Evolutionary conservation across 2,329 filamentous ascomycete genomes (phyloP).

Genomic region (Monascus ruber): DNA sequence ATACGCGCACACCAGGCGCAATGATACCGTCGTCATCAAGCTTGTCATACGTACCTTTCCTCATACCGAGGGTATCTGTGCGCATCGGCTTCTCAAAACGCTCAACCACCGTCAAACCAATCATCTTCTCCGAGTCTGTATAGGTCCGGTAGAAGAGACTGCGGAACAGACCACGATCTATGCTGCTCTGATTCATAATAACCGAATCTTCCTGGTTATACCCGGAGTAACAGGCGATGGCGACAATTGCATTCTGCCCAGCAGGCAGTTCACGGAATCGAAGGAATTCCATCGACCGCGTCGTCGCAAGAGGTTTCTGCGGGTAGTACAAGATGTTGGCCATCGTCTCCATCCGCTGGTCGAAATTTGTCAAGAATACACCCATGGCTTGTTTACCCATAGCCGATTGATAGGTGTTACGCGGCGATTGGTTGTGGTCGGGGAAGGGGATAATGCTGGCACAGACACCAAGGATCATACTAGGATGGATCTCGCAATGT

Average conservation of each 20-base stretch:
- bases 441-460: constrained; percentile 99
- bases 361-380: constrained; percentile 95
- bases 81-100: constrained; percentile 91
- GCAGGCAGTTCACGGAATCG: constrained; percentile 96
- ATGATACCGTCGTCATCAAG: constrained; percentile 94
- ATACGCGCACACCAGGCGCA: constrained; percentile 84
- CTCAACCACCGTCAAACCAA: constrained; percentile 87
- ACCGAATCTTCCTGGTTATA: constrained; percentile 99
- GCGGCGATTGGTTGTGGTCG: constrained; percentile 92
- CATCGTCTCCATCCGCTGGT: constrained; percentile 98
- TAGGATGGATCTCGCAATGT: constrained; percentile 97
- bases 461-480: constrained; percentile 97
- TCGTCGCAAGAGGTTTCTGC: constrained; percentile 92
- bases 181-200: constrained; percentile 99
- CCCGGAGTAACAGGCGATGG: constrained; percentile 92
- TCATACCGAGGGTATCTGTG: constrained; percentile 76
- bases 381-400: constrained; percentile 99
- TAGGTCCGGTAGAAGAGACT: constrained; percentile 97
- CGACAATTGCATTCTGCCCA: constrained; percentile 96
- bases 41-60: constrained; percentile 95
- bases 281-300: constrained; percentile 94
- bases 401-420: constrained; percentile 98
- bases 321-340: constrained; percentile 98
- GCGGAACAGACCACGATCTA: constrained; percentile 92
- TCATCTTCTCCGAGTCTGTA: constrained; percentile 90